Conservation (phyloP, 495 filamentous ascomycete genomes). For the Penicillium turbatum region DNA sequence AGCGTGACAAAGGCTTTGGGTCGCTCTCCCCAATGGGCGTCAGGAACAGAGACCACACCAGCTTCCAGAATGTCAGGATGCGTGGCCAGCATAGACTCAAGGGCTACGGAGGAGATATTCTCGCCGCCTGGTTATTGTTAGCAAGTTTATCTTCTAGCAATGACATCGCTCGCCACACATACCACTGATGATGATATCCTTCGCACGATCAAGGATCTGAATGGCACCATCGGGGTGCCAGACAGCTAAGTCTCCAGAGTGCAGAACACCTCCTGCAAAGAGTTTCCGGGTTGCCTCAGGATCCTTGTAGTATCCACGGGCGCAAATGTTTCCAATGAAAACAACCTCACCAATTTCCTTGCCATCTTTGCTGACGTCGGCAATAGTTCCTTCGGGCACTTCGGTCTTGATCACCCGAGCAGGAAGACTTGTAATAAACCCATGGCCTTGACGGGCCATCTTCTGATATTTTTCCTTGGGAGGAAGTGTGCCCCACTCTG, state of each 20-base stretch:
- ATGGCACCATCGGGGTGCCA: constrained; percentile 85
- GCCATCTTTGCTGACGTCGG: constrained; percentile 76
- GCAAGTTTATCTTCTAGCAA: constrained; percentile 3
- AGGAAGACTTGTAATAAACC: constrained; percentile 79
- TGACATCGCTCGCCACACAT: constrained; percentile 22
- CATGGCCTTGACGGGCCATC: constrained; percentile 94
- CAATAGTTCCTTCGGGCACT: constrained; percentile 57
- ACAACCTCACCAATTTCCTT: constrained; percentile 92
- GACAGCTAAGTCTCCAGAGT: constrained; percentile 89
- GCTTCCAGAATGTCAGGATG: constrained; percentile 89
- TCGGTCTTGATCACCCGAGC: constrained; percentile 79
- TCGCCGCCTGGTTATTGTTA: constrained; percentile 64
- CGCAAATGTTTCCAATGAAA: constrained; percentile 87
- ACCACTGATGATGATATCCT: constrained; percentile 99
- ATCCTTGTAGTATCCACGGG: constrained; percentile 89
- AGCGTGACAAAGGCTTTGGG: constrained; percentile 92
- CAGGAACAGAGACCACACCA: constrained; percentile 82
- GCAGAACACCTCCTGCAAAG: constrained; percentile 80
- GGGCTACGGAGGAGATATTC: constrained; percentile 90
- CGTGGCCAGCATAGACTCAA: constrained; percentile 86
- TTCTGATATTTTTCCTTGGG: constrained; percentile 68
- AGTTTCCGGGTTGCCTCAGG: constrained; percentile 79
- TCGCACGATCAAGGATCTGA: constrained; percentile 89
- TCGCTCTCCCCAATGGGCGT: constrained; percentile 90
- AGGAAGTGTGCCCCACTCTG: constrained; percentile 70